Base-by-base conservation (phyloP, 2,329 filamentous ascomycete species). In the Hypoxylon sp. region DNA sequence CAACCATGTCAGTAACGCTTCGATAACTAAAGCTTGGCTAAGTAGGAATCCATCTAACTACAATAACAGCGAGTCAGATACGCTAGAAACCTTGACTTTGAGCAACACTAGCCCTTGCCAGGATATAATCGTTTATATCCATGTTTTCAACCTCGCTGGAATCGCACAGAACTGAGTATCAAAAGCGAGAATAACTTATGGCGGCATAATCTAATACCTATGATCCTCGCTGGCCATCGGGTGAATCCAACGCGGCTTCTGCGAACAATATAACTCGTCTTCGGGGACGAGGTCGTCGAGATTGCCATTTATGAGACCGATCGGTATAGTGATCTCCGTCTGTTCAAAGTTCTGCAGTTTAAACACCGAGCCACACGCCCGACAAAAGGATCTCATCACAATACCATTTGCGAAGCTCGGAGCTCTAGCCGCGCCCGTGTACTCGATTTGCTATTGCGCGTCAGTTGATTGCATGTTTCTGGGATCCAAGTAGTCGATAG, bases 281-380 rank as follows among this genome's bases (percentile, higher is more conserved):
- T 41, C 1, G 7, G 72, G 72, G n/a, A 52, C 63, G 32, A 74
- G 63, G 52, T 45, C 57, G 5, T 51, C 48, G 48, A 66, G 69
- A 38, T 69, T 62, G 45, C 69, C 72, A 43, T 76, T 72, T 41
- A 76, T 50, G 49, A 75, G 57, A 41, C 72, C 74, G n/a, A 65
- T 30, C n/a, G 73, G 65, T n/a, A 76, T 32, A 17, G 61, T 45
- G 51, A 58, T 9, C 17, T 43, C 32, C 10, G 0, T 0, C n/a
- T 43, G 21, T 3, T 19, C 3, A 1, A 1, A 1, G 14, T n/a
- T 5, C 25, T n/a, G 9, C 38, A 32, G 13, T 32, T 34, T 23
- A 36, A 46, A 45, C 10, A 46, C 13, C 28, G 58, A 17, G 1
- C 58, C 49, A 17, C 58, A 60, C 13, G 2, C 14, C 5, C 5